Evolutionary conservation across 306 rosid species (phyloP).

Genomic region (Sindora glabra): DNA sequence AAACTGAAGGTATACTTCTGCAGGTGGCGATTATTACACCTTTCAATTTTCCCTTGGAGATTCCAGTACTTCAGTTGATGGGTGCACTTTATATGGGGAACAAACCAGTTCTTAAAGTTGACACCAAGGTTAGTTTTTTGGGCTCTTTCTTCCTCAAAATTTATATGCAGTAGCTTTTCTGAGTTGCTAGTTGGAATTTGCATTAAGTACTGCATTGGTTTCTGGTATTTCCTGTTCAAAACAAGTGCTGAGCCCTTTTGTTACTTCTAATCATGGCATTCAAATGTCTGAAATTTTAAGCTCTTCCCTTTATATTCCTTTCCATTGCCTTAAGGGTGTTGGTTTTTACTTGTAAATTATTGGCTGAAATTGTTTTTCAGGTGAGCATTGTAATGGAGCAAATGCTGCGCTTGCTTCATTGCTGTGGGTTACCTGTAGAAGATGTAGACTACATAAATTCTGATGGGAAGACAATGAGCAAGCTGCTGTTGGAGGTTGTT

Average conservation of each 20-base stretch:
- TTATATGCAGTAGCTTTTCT: neutral
- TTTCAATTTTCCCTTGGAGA: constrained; percentile 92
- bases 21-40: constrained; percentile 95
- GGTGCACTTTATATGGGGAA: constrained; percentile 99
- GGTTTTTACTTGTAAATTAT: neutral
- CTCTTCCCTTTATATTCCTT: neutral
- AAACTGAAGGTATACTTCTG: constrained; percentile 7
- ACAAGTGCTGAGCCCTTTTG: neutral
- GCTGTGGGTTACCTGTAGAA: constrained; percentile 77
- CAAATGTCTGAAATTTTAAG: neutral
- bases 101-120: constrained; percentile 92
- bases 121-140: constrained; percentile 69
- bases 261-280: neutral
- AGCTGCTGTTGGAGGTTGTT: constrained; percentile 68
- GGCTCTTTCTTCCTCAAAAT: neutral
- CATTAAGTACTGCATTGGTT: too few species aligned
- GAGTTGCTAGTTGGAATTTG: too few species aligned
- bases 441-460: constrained; percentile 86
- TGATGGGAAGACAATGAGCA: constrained; percentile 94
- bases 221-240: too few species aligned
- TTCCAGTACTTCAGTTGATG: constrained; percentile 96
- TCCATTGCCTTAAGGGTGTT: neutral
- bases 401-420: constrained; percentile 85
- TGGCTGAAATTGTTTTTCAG: constrained; percentile 36
- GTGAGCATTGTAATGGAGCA: constrained; percentile 99